Evolutionary conservation across 129 eudicot genomes (phyloP), one percentile per base, ranked within the genome.

Genomic region (Deinandra increscens): DNA sequence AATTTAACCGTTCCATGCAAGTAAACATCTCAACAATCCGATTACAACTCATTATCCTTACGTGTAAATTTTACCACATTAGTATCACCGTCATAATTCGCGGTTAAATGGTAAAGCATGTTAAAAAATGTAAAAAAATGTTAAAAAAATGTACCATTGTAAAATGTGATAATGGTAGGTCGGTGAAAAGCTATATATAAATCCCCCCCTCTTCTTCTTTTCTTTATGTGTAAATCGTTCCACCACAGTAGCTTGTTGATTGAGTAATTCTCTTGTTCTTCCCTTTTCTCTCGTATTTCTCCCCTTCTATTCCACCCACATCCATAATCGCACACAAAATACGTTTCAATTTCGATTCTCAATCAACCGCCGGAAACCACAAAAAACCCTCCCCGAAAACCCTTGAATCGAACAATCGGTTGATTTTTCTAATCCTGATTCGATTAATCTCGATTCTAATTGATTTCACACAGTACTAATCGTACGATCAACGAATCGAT

Each of bases 401-500:
- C 71, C 70, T 55, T 42, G 60, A 71, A 64, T 42, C 68, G 31
- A 42, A 31, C 41, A 48, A 3, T 66, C n/a, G 20, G 1, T 69
- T 63, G 53, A 63, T 39, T 66, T 37, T 14, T 43, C 12, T 29
- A 60, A 65, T 66, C 37, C 43, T 37, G 41, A 66, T 73, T 60
- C 19, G 23, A 66, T 50, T 39, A 46, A 19, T 4, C 53, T 13
- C 34, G 15, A 72, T 14, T 20, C 53, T 53, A 70, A 73, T 70
- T 51, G 68, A 62, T 63, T 43, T 3, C 48, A 68, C 20, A 18
- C 12, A 31, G 59, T 43, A 22, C 37, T 66, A 5, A 46, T 68
- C 38, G 50, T 50, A 29, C 77, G 66, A 73, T 77, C 79, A 81
- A 44, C 41, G 69, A 73, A 58, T 74, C 81, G 80, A 81, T 80